Base-by-base conservation (phyloP, 345 rosid genomes). In the Adansonia digitata region DNA sequence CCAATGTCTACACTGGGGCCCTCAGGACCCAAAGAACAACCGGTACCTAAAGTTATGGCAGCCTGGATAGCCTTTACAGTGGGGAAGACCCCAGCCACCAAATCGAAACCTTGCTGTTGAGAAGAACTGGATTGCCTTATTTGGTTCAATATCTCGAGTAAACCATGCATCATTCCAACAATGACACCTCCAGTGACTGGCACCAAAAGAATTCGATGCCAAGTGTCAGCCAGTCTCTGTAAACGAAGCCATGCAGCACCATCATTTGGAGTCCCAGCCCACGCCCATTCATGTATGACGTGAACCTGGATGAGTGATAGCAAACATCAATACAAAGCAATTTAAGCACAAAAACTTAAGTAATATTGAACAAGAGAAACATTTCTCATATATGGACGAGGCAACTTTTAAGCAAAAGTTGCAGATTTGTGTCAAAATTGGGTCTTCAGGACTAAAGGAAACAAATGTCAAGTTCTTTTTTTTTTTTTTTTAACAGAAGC, bases 1-100 rank as follows among this genome's bases (percentile, higher is more conserved):
- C 99, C 99, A 75, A 95, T 95, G 78, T 95, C 99, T 20, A 95
- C 99, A 71, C 95, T 95, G 70, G 98, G 99, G 72, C 99, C 98
- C 79, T 95, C 98, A 20, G 99, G 98, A 79, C 98, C 98, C 80
- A 95, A 85, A 69, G 98, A 95, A 76, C 98, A 93, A 75, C 97
- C 98, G 20, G 99, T 95, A 67, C 99, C 99, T 69, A 95, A 81
- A 63, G 97, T 89, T 13, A 95, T 89, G 53, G 99, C 98, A 68
- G 98, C 96, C 85, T 95, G 99, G 63, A 95, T 88, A 72, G 99
- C 98, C 81, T 90, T 93, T 18, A 95, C 80, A 22, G 91, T 81
- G 2, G 99, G 99, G 69, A 85, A 93, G 45, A 95, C 87, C 75
- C 92, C 97, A 13, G 93, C 93, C 76, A 92, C 88, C 73, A 91